Evolutionary conservation across 1,284 basidiomycete genomes (phyloP).

Genomic region (Puccinia coronata): DNA sequence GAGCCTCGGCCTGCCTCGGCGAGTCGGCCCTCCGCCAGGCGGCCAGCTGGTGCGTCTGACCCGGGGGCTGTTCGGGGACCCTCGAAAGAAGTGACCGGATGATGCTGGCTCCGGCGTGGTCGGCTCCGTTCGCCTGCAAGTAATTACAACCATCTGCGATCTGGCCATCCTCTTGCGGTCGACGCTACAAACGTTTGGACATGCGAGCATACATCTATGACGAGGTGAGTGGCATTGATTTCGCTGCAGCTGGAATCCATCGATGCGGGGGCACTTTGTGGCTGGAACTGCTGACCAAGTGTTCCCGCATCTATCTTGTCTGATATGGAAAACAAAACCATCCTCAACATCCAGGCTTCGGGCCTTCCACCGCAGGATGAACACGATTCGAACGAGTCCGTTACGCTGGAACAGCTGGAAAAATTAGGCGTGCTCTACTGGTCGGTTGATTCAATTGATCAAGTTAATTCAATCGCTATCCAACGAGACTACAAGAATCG

Average conservation of each 20-base stretch:
- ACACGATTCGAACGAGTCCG: constrained; percentile 29
- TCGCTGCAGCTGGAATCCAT: too few species aligned
- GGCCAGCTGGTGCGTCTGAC: too few species aligned
- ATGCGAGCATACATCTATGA: constrained; percentile 16
- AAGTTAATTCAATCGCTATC: constrained; percentile 13
- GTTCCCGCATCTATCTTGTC: background rate
- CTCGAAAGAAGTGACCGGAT: too few species aligned
- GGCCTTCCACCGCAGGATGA: constrained; percentile 4
- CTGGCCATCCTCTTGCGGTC: too few species aligned
- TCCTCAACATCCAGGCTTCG: background rate
- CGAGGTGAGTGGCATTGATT: background rate
- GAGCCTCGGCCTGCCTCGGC: too few species aligned
- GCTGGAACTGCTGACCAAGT: background rate
- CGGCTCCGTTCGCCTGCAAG: too few species aligned
- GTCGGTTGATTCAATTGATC: constrained; percentile 15
- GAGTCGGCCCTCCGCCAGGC: too few species aligned
- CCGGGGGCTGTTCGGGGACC: too few species aligned
- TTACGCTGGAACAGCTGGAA: constrained; percentile 3
- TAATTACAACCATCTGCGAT: too few species aligned
- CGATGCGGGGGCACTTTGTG: too few species aligned
- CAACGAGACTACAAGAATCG: constrained; percentile 37
- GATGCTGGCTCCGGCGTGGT: too few species aligned
- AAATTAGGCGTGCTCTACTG: constrained; percentile 22
- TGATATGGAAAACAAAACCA: background rate
- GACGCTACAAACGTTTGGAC: too few species aligned